These are phyloP conservation scores for Oemleria cerasiformis DNA, from an alignment of 306 rosid species.

Conservation along the genomic window DNA sequence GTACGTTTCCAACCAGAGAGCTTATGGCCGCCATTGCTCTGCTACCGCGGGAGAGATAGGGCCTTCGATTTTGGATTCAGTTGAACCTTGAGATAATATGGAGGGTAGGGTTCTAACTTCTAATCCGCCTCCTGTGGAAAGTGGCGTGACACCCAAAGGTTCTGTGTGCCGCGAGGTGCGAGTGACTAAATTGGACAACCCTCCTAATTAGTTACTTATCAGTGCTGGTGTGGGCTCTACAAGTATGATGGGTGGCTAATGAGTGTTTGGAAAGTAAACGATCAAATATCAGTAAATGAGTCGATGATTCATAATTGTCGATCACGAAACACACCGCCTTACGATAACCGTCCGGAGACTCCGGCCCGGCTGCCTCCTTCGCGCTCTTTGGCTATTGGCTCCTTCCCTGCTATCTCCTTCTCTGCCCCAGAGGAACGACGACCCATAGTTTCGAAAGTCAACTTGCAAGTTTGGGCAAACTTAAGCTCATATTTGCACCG, in stretches of 20 bases:
- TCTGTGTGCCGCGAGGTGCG: background rate
- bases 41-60: slow-evolving; percentile 1
- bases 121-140: background rate
- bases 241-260: background rate
- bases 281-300: no score
- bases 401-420: background rate
- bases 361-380: background rate
- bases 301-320: no score
- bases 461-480: background rate
- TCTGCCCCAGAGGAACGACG: background rate
- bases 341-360: background rate
- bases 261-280: no score
- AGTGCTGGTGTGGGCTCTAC: background rate
- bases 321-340: background rate
- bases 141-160: background rate
- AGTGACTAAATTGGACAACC: background rate
- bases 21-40: slow-evolving; percentile 32
- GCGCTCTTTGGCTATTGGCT: background rate
- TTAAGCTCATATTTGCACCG: no score
- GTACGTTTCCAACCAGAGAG: slow-evolving; percentile 22
- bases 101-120: background rate
- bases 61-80: background rate
- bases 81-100: background rate
- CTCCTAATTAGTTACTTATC: background rate
- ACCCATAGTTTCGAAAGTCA: background rate